Percentiles rank a stretch among this genome's conserved stretches.
These are phyloP conservation scores for Noccaea bulbosa DNA, from an alignment of 345 rosid genomes.

Conservation along the genomic window DNA sequence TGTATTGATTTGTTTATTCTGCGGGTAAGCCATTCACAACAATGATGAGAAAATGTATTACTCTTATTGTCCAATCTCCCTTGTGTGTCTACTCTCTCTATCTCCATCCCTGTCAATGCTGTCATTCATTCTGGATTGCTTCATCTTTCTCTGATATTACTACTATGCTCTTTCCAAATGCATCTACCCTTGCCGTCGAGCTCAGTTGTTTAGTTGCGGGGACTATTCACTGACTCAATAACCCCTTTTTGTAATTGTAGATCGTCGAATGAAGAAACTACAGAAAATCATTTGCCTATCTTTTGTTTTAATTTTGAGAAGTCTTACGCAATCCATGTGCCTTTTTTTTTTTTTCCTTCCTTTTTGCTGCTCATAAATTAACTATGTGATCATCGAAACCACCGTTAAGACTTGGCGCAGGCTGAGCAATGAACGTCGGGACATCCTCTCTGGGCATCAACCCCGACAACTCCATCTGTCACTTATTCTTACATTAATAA, in stretches of 20 bases:
- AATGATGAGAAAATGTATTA: slow-evolving; percentile 38
- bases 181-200: not conserved
- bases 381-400: not conserved
- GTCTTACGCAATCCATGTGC: not conserved
- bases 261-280: not conserved
- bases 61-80: slow-evolving; percentile 12
- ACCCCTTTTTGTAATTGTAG: not conserved
- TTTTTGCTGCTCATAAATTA: slow-evolving; percentile 15
- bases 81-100: slow-evolving; percentile 21
- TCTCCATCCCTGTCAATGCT: slow-evolving; percentile 1
- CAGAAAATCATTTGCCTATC: not conserved
- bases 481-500: not conserved
- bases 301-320: slow-evolving; percentile 22
- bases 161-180: slow-evolving; percentile 18
- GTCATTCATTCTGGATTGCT: not conserved
- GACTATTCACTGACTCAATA: not conserved
- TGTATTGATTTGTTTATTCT: slow-evolving; percentile 21
- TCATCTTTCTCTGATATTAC: slow-evolving; percentile 22
- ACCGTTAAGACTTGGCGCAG: slow-evolving; percentile 2
- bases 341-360: too few species aligned
- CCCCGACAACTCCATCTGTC: not conserved
- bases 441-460: not conserved
- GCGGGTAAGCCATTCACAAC: slow-evolving; percentile 30
- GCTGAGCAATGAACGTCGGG: slow-evolving; percentile 6
- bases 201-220: slow-evolving; percentile 24